Conservation (phyloP, 345 rosid genomes). For the Orychophragmus violaceus region DNA sequence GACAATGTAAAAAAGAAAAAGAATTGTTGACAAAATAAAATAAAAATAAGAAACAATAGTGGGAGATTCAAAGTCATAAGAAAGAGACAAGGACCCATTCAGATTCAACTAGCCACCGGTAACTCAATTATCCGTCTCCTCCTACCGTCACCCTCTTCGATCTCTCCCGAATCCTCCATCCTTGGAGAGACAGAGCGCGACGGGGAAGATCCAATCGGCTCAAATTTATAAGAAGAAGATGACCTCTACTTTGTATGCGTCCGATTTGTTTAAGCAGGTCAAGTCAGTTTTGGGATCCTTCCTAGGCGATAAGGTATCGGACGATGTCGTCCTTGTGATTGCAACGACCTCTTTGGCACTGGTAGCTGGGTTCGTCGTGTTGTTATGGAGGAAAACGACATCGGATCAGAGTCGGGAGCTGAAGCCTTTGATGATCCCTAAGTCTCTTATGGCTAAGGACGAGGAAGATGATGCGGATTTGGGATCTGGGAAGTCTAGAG, state of each 20-base stretch:
- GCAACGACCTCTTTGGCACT: conserved; percentile 58
- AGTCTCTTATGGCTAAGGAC: conserved; percentile 34
- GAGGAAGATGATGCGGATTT: conserved; percentile 47
- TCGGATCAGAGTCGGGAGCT: conserved; percentile 42
- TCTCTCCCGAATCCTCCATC: conserved; percentile 16
- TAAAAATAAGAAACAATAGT: not conserved
- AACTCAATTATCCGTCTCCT: not conserved
- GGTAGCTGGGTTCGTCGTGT: conserved; percentile 40
- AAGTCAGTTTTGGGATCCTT: conserved; percentile 41
- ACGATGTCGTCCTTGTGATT: conserved; percentile 40
- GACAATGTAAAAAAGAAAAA: not conserved
- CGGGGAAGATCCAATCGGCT: conserved; percentile 2
- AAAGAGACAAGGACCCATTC: conserved; percentile 15
- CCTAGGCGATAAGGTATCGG: conserved; percentile 32
- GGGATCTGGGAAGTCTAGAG: conserved; percentile 51
- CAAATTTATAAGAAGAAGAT: conserved; percentile 8
- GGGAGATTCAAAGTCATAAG: conserved; percentile 11
- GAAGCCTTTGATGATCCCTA: conserved; percentile 47
- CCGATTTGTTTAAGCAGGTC: conserved; percentile 43
- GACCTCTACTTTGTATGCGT: conserved; percentile 28
- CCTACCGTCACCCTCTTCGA: not conserved
- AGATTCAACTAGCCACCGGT: conserved; percentile 27
- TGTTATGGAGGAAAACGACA: conserved; percentile 52
- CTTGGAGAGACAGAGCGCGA: conserved; percentile 1
- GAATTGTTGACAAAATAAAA: too few species aligned